Conservation (phyloP, 1,284 basidiomycete genomes). For the Trichosporon sp. region DNA sequence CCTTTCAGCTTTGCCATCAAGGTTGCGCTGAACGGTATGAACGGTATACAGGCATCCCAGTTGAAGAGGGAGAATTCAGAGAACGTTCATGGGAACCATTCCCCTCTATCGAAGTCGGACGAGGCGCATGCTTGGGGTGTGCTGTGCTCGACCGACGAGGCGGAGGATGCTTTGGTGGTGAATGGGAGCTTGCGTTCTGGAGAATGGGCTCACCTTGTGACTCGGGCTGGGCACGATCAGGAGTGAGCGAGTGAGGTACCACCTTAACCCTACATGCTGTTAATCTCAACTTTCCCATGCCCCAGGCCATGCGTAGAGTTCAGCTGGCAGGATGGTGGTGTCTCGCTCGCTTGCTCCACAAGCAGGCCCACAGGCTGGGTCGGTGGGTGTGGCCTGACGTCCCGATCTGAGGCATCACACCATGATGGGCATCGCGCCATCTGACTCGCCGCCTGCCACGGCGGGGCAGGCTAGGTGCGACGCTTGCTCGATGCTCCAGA, state of each 20-base stretch:
- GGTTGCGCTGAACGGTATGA: neutral
- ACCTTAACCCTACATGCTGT: neutral
- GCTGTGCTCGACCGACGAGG: neutral
- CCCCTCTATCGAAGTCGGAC: neutral
- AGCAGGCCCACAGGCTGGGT: neutral
- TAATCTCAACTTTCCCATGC: neutral
- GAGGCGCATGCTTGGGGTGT: neutral
- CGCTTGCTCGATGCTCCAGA: neutral
- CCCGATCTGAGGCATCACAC: neutral
- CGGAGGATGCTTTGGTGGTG: neutral
- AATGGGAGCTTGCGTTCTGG: neutral
- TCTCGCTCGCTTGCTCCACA: neutral
- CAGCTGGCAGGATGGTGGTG: neutral
- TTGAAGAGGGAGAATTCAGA: neutral
- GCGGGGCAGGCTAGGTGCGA: too few species aligned
- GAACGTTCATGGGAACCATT: neutral
- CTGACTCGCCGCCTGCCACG: neutral
- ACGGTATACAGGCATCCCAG: neutral
- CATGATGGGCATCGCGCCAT: neutral
- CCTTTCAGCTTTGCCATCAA: neutral
- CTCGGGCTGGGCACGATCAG: neutral
- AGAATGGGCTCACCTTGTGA: neutral
- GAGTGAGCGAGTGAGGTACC: neutral
- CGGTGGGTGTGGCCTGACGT: neutral
- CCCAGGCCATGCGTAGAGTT: neutral